Evolutionary conservation across 2,329 filamentous ascomycete species (phyloP).

Genomic region (Colletotrichum sp.): DNA sequence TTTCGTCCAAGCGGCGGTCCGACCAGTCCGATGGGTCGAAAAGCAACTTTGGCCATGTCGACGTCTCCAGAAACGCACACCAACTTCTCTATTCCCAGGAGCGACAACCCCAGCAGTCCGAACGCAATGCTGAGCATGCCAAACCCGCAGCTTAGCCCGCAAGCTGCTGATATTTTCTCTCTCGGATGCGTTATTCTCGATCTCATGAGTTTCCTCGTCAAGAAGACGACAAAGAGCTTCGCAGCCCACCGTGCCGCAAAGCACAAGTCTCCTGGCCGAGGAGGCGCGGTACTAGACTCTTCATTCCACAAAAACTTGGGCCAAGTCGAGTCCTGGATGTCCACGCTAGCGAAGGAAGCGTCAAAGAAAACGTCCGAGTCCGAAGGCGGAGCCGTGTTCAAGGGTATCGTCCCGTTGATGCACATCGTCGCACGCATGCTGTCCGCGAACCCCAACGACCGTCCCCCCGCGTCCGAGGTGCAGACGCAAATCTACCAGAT

Average conservation of each 20-base stretch:
- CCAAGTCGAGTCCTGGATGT: conserved; percentile 74
- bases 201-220: conserved; percentile 71
- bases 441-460: conserved; percentile 52
- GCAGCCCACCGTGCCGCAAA: conserved; percentile 69
- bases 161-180: conserved; percentile 74
- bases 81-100: conserved; percentile 41
- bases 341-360: conserved; percentile 63
- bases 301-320: conserved; percentile 76
- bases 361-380: conserved; percentile 44
- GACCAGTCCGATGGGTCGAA: conserved; percentile 35
- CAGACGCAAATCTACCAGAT: conserved; percentile 58
- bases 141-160: conserved; percentile 53
- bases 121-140: conserved; percentile 40
- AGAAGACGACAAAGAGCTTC: conserved; percentile 70
- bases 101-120: conserved; percentile 30
- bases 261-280: conserved; percentile 62
- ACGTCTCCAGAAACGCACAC: conserved; percentile 39
- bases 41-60: conserved; percentile 34
- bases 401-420: conserved; percentile 57
- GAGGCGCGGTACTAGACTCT: conserved; percentile 68
- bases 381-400: conserved; percentile 50
- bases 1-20: conserved; percentile 43
- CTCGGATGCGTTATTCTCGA: conserved; percentile 77
- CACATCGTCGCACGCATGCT: conserved; percentile 61
- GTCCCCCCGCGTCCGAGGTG: conserved; percentile 58